Evolutionary conservation across 371 early-diverging fungal genomes (phyloP).

Genomic region (Rhizomucor pusillus): DNA sequence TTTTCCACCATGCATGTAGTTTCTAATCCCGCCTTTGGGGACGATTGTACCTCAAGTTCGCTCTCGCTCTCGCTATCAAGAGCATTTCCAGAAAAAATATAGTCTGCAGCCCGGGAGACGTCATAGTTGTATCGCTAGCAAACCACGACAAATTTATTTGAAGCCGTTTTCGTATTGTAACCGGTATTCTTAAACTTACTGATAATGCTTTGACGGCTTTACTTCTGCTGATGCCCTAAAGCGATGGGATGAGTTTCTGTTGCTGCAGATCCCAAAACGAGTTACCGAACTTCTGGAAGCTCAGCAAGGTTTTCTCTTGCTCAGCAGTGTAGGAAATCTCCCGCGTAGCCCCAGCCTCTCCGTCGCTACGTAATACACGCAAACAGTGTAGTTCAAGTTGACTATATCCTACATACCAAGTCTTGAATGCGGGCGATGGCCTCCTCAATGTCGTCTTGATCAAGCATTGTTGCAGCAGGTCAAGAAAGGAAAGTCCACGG

Average conservation of each 20-base stretch:
- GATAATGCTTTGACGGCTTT: slow-evolving; percentile 40
- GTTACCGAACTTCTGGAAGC: no score
- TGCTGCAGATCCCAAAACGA: no score
- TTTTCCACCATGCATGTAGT: background rate
- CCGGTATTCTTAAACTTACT: slow-evolving; percentile 19
- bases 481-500: background rate
- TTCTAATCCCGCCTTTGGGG: background rate
- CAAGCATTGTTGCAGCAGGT: background rate
- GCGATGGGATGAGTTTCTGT: background rate
- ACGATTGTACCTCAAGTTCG: background rate
- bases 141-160: background rate
- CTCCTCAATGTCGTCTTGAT: background rate
- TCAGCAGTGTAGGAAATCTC: background rate
- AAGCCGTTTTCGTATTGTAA: background rate
- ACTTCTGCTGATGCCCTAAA: slow-evolving; percentile 36
- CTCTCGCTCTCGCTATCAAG: slow-evolving; percentile 14
- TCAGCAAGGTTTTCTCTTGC: background rate
- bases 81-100: slow-evolving; percentile 44
- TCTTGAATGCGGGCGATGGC: background rate
- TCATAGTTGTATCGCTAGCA: slow-evolving; percentile 48
- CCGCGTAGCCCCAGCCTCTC: background rate
- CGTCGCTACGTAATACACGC: background rate
- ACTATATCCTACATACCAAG: slow-evolving; percentile 10
- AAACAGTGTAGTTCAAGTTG: background rate
- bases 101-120: slow-evolving; percentile 50